These are phyloP conservation scores for Leptographium procerum DNA, from an alignment of 2,329 filamentous ascomycete species.

Conservation along the genomic window DNA sequence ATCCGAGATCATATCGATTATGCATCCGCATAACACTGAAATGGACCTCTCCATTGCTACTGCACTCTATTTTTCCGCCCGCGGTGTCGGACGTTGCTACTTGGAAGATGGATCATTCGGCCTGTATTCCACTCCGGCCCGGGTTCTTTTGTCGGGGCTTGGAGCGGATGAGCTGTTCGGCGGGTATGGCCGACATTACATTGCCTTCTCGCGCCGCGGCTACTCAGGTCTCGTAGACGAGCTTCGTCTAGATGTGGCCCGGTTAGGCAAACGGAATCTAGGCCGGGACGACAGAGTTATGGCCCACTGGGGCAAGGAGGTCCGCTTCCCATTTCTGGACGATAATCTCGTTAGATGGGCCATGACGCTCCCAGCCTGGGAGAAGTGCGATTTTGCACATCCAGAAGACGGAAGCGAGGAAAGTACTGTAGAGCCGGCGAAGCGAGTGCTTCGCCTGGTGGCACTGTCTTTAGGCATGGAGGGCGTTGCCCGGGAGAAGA, in stretches of 20 bases:
- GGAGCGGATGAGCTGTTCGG: conserved; percentile 95
- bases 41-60: conserved; percentile 95
- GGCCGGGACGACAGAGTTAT: conserved; percentile 89
- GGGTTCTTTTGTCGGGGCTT: conserved; percentile 81
- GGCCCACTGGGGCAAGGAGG: conserved; percentile 79
- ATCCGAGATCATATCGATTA: conserved; percentile 59
- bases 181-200: conserved; percentile 76
- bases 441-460: conserved; percentile 67
- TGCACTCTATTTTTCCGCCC: conserved; percentile 89
- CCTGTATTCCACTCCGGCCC: conserved; percentile 46
- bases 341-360: conserved; percentile 78
- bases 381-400: conserved; percentile 80
- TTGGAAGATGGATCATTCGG: conserved; percentile 9
- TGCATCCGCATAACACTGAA: conserved; percentile 90
- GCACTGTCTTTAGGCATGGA: conserved; percentile 64
- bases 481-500: conserved; percentile 73
- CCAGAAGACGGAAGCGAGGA: conserved; percentile 18
- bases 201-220: conserved; percentile 59
- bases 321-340: conserved; percentile 82
- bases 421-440: conserved; percentile 57
- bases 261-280: conserved; percentile 87
- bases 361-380: conserved; percentile 60
- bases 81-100: conserved; percentile 49
- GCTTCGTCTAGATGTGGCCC: conserved; percentile 70
- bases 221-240: conserved; percentile 67